Percentiles rank a stretch among this genome's conserved stretches.
Conservation (phyloP, 306 rosid species). For the Prunus mira region DNA sequence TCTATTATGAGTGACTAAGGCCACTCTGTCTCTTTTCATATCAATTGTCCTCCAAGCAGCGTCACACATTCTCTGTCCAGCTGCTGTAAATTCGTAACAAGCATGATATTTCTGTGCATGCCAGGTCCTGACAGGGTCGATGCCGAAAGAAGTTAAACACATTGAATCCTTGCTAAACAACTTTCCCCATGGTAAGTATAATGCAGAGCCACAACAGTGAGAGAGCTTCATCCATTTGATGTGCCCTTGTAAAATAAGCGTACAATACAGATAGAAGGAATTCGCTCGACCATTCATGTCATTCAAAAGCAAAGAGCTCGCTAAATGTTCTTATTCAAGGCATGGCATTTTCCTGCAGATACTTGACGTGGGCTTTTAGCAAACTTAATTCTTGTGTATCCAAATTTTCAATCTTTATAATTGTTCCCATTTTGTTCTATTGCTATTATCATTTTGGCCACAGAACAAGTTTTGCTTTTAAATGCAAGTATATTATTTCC, state of each 20-base stretch:
- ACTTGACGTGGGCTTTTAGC: neutral
- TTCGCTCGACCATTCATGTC: neutral
- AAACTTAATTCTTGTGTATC: neutral
- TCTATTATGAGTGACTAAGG: neutral
- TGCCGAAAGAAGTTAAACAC: slow-evolving; percentile 84
- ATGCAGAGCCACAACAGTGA: slow-evolving; percentile 33
- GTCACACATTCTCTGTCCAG: neutral
- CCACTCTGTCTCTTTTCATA: neutral
- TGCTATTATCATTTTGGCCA: neutral
- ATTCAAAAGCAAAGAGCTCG: neutral
- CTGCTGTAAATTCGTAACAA: neutral
- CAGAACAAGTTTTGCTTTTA: too few relatives aligned
- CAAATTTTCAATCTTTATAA: neutral
- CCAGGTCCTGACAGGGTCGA: slow-evolving; percentile 71
- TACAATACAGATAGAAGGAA: neutral
- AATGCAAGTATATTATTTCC: too few relatives aligned
- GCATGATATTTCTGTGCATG: slow-evolving; percentile 3
- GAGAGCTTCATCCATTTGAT: slow-evolving; percentile 38
- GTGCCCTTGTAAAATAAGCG: neutral
- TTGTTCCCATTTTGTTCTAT: neutral
- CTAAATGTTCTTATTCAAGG: neutral
- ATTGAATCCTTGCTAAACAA: slow-evolving; percentile 78
- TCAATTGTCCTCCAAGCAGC: neutral
- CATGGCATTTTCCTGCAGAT: neutral
- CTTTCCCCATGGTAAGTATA: slow-evolving; percentile 44